Evolutionary conservation across 75 land plant species (phyloP).

Genomic region (Pinus albicaulis): DNA sequence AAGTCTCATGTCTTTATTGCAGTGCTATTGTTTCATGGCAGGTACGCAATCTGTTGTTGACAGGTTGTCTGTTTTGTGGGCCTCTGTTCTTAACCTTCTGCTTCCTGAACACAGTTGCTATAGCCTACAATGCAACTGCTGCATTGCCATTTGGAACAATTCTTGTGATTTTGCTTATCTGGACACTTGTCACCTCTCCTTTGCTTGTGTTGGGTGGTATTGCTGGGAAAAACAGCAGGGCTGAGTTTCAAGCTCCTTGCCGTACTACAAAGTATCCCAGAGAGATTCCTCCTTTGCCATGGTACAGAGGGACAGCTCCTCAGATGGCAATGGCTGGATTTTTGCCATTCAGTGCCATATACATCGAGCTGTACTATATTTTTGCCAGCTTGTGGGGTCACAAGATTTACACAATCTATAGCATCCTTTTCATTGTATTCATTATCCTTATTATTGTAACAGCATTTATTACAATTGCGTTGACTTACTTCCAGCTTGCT

Average conservation of each 20-base stretch:
- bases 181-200: conserved; percentile 67
- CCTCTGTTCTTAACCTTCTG: conserved; percentile 70
- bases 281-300: conserved; percentile 65
- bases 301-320: conserved; percentile 60
- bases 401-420: conserved; percentile 67
- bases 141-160: conserved; percentile 79
- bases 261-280: conserved; percentile 75
- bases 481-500: conserved; percentile 81
- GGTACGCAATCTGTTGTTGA: conserved; percentile 56
- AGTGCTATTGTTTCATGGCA: conserved; percentile 36
- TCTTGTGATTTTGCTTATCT: conserved; percentile 61
- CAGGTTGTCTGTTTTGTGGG: conserved; percentile 67
- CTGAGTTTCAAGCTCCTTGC: conserved; percentile 72
- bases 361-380: conserved; percentile 74
- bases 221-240: conserved; percentile 69
- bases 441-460: conserved; percentile 76
- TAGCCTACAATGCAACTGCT: conserved; percentile 61
- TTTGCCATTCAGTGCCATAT: conserved; percentile 78
- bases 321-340: conserved; percentile 85
- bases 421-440: conserved; percentile 76
- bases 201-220: conserved; percentile 77
- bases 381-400: conserved; percentile 86
- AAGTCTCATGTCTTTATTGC: conserved; percentile 9
- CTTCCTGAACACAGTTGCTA: conserved; percentile 71
- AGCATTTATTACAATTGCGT: conserved; percentile 74